phyloP scores from a whole-genome alignment of 176 grass and related monocot genomes.

The Triticum dicoccoides region DNA sequence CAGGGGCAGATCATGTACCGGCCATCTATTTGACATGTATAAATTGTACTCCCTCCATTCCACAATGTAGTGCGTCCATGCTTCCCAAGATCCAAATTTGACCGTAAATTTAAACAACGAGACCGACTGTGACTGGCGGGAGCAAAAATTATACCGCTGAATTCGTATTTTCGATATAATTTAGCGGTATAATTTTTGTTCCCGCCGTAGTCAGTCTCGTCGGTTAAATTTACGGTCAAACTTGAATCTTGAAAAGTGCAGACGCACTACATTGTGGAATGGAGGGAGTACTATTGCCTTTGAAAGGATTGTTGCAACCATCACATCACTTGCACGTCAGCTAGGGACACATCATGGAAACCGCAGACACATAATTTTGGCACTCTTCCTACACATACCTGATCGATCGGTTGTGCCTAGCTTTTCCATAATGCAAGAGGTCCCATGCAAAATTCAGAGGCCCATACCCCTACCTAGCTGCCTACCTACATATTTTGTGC shows the following conservation, averaged over 20 bases:
- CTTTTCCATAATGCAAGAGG: constrained; percentile 24
- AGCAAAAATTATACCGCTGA: too few relatives aligned
- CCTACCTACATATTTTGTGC: neutral
- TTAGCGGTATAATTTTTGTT: too few relatives aligned
- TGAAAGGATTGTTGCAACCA: constrained; percentile 11
- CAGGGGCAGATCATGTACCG: neutral
- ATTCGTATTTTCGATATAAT: too few relatives aligned
- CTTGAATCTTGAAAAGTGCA: too few relatives aligned
- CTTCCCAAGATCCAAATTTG: too few relatives aligned
- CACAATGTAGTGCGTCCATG: too few relatives aligned
- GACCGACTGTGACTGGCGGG: too few relatives aligned
- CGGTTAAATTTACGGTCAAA: too few relatives aligned
- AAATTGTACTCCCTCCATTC: neutral
- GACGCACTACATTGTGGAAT: too few relatives aligned
- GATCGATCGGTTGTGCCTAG: constrained; percentile 18
- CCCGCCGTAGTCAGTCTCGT: too few relatives aligned
- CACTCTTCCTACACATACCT: constrained; percentile 11
- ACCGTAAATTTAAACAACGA: too few relatives aligned
- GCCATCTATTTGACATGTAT: neutral
- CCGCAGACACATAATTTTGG: neutral
- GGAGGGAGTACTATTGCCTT: neutral
- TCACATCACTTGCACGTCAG: constrained; percentile 32
- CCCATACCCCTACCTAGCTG: constrained; percentile 19
- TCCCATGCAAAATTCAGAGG: constrained; percentile 17
- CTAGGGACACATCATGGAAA: neutral